phyloP scores from a whole-genome alignment of 2,329 filamentous ascomycete genomes.

The Septoria linicola region DNA sequence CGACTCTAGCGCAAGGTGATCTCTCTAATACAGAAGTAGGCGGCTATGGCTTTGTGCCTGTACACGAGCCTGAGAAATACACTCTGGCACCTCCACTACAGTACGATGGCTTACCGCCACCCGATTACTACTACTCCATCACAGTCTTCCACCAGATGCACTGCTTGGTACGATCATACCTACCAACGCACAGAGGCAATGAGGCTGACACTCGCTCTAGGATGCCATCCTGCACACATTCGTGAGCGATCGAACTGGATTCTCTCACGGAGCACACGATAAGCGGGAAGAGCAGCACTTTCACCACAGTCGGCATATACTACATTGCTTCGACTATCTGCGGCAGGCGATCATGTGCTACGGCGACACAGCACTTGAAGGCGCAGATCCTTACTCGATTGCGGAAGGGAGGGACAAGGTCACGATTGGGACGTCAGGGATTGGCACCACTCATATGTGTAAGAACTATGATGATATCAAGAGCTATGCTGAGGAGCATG shows the following conservation, averaged over 20 bases:
- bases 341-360: constrained; percentile 12
- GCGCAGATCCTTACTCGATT: constrained; percentile 3
- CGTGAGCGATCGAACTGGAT: constrained; percentile 3
- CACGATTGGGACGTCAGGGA: constrained; percentile 9
- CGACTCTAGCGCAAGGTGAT: too few relatives aligned
- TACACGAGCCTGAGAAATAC: constrained; percentile 11
- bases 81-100: constrained; percentile 10
- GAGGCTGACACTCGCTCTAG: neutral
- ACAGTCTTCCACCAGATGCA: constrained; percentile 15
- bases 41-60: constrained; percentile 12
- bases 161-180: constrained; percentile 15
- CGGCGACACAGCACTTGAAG: constrained; percentile 13
- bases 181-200: too few relatives aligned
- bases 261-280: constrained; percentile 1
- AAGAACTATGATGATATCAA: constrained; percentile 12
- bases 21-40: too few relatives aligned
- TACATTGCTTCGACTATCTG: constrained; percentile 20
- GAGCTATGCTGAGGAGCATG: constrained; percentile 11
- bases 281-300: constrained; percentile 4
- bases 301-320: constrained; percentile 9
- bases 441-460: constrained; percentile 13
- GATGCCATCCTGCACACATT: constrained; percentile 10
- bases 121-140: constrained; percentile 15
- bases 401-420: constrained; percentile 6
- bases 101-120: constrained; percentile 7